Conservation (phyloP, 345 rosid genomes). For the Erysimum cheiranthoides region DNA sequence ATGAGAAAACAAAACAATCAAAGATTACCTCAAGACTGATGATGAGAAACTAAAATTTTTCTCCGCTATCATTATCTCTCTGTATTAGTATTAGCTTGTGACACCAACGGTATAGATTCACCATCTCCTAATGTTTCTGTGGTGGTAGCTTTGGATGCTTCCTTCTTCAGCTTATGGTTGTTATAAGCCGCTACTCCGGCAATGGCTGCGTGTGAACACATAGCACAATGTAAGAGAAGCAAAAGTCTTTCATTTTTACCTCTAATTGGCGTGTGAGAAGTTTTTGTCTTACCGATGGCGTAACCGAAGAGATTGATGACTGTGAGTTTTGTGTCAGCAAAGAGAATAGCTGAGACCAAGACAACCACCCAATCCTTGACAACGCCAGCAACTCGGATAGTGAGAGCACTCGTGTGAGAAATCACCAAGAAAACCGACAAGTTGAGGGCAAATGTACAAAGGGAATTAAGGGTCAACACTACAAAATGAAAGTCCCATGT, state of each 20-base stretch:
- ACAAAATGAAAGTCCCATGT: constrained; percentile 74
- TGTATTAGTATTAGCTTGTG: constrained; percentile 41
- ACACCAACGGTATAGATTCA: constrained; percentile 55
- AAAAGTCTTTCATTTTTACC: background rate
- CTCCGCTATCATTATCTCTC: constrained; percentile 39
- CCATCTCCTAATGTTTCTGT: constrained; percentile 45
- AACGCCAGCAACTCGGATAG: constrained; percentile 98
- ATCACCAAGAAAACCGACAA: constrained; percentile 95
- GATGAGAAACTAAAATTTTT: constrained; percentile 30
- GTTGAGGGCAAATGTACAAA: constrained; percentile 97
- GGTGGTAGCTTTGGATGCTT: constrained; percentile 62
- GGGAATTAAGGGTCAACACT: constrained; percentile 75
- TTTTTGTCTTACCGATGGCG: constrained; percentile 69
- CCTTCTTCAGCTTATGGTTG: constrained; percentile 84
- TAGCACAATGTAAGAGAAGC: background rate
- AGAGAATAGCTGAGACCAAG: constrained; percentile 83
- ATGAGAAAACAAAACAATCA: constrained; percentile 32
- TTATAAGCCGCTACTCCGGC: constrained; percentile 97
- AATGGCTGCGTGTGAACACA: constrained; percentile 62
- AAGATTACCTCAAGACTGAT: constrained; percentile 42
- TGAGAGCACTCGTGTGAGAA: constrained; percentile 96
- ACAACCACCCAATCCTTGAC: constrained; percentile 99
- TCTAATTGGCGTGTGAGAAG: background rate
- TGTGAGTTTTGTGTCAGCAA: constrained; percentile 94
- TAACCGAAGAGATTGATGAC: constrained; percentile 84